Evolutionary conservation across 441 rosid species (phyloP).

Genomic region (Brassica balearica): DNA sequence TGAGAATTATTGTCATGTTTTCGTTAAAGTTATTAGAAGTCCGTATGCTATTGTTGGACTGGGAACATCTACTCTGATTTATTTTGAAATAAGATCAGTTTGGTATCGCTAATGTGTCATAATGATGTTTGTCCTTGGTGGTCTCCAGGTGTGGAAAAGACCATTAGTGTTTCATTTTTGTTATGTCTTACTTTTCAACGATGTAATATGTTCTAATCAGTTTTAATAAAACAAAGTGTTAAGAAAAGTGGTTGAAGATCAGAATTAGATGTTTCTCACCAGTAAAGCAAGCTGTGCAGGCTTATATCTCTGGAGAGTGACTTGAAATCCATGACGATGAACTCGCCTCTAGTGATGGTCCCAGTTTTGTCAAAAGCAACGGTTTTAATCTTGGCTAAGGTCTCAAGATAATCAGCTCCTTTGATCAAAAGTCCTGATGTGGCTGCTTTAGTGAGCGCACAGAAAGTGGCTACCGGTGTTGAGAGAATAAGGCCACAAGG

Average conservation of each 20-base stretch:
- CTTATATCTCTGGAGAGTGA: conserved; percentile 54
- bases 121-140: background rate
- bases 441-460: conserved; percentile 91
- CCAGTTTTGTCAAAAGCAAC: conserved; percentile 95
- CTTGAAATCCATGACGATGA: conserved; percentile 63
- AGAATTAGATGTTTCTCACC: conserved; percentile 51
- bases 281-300: conserved; percentile 56
- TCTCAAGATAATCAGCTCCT: conserved; percentile 59
- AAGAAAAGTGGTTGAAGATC: background rate
- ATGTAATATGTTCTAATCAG: background rate
- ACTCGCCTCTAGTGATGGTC: conserved; percentile 88
- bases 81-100: background rate
- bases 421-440: conserved; percentile 80
- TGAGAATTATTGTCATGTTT: too few relatives aligned
- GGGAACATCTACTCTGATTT: background rate
- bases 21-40: too few relatives aligned
- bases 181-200: background rate
- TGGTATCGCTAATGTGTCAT: background rate
- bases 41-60: background rate
- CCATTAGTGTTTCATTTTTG: background rate
- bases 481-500: conserved; percentile 93
- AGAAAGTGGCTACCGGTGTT: conserved; percentile 88
- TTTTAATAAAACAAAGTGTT: too few relatives aligned
- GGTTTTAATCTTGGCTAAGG: conserved; percentile 55
- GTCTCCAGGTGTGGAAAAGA: background rate